Conservation (phyloP, 1,139 yeast species). For the Geotrichum macrosporum region DNA sequence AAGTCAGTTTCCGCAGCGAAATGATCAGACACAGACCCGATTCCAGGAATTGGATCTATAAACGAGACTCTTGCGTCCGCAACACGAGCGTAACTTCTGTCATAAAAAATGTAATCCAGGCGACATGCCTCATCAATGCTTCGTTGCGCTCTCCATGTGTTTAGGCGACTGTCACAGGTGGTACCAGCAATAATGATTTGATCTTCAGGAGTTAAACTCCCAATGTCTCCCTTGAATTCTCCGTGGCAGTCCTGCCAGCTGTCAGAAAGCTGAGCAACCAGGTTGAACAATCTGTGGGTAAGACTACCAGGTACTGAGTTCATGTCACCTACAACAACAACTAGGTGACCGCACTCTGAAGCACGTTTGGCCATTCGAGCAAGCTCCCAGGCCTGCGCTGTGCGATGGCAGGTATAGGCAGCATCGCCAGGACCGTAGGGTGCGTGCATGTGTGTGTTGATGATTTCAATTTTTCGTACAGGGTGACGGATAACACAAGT, state of each 20-base stretch:
- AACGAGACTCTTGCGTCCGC: conserved; percentile 63
- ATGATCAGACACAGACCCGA: conserved; percentile 84
- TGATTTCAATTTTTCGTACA: conserved; percentile 61
- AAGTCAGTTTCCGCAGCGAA: conserved; percentile 72
- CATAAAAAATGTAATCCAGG: conserved; percentile 83
- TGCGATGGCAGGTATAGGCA: conserved; percentile 81
- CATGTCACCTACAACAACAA: conserved; percentile 86
- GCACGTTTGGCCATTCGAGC: conserved; percentile 61
- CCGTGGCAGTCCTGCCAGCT: conserved; percentile 77
- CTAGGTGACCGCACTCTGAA: conserved; percentile 72
- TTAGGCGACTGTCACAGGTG: conserved; percentile 82
- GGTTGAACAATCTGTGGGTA: conserved; percentile 69
- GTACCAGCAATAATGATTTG: conserved; percentile 73
- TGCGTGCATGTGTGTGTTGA: conserved; percentile 96
- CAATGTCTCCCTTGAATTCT: conserved; percentile 37
- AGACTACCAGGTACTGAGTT: conserved; percentile 84
- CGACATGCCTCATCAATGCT: conserved; percentile 73
- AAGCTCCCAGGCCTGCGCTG: conserved; percentile 97
- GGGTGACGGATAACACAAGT: conserved; percentile 61
- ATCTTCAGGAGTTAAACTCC: conserved; percentile 52
- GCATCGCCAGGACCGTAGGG: conserved; percentile 91
- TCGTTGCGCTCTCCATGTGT: conserved; percentile 76
- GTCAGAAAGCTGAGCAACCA: conserved; percentile 66
- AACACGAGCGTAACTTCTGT: conserved; percentile 50
- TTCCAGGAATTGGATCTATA: conserved; percentile 58